Evolutionary conservation across 2,329 filamentous ascomycete species (phyloP).

Genomic region (Aspergillus vadensis): DNA sequence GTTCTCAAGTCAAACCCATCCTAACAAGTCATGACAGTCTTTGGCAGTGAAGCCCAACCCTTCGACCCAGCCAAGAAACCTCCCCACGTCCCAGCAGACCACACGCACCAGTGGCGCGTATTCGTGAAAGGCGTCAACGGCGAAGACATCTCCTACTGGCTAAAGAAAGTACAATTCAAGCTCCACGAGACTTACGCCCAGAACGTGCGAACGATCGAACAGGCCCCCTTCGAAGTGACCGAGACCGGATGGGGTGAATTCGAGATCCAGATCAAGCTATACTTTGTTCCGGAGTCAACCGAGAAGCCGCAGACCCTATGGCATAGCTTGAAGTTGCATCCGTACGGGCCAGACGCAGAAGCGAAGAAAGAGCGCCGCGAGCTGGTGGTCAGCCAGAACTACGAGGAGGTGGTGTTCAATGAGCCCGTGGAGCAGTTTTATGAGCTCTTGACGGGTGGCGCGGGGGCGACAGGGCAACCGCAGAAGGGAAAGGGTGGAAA

Average conservation of each 20-base stretch:
- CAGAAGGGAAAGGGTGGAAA: conserved; percentile 62
- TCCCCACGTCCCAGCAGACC: conserved; percentile 75
- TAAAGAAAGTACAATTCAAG: conserved; percentile 97
- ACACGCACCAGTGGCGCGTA: conserved; percentile 95
- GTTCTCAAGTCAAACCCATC: no score
- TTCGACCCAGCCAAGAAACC: conserved; percentile 79
- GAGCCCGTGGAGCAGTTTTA: conserved; percentile 93
- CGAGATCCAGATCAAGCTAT: conserved; percentile 91
- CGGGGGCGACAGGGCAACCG: conserved; percentile 45
- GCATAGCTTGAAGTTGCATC: conserved; percentile 87
- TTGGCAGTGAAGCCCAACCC: conserved; percentile 76
- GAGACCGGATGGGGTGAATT: conserved; percentile 99
- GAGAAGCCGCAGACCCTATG: conserved; percentile 97
- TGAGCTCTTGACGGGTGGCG: conserved; percentile 77
- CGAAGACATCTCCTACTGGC: conserved; percentile 90
- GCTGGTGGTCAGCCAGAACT: conserved; percentile 74
- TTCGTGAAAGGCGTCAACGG: conserved; percentile 90
- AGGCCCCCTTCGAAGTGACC: conserved; percentile 76
- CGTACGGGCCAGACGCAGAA: conserved; percentile 78
- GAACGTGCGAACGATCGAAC: conserved; percentile 80
- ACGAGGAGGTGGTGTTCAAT: conserved; percentile 96
- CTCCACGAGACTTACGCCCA: conserved; percentile 96
- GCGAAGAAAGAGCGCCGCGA: conserved; percentile 66
- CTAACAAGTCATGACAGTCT: conserved; percentile 54
- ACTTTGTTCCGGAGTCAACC: conserved; percentile 81